A percentile compares a stretch with the other conserved stretches of the same genome.
These are phyloP conservation scores for Aureobasidium sp. DNA, from an alignment of 2,329 filamentous ascomycete species.

Conservation along the genomic window DNA sequence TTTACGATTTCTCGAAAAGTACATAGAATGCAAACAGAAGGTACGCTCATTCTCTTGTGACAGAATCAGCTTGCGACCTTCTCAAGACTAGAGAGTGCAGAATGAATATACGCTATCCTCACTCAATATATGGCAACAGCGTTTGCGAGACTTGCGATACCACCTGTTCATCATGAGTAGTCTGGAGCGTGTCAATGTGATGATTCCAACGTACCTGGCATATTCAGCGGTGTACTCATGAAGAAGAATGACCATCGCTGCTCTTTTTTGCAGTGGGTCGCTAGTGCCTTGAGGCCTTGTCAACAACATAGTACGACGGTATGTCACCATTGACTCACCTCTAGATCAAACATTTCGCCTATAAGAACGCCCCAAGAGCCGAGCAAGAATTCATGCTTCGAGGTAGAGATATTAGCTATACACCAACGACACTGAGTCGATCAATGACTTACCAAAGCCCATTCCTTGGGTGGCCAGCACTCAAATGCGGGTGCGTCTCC, in stretches of 20 bases:
- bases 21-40: too few species aligned
- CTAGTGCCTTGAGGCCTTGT: slow-evolving; percentile 56
- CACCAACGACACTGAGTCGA: not conserved
- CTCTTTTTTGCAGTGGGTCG: slow-evolving; percentile 51
- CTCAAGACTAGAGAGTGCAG: too few species aligned
- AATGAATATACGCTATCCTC: too few species aligned
- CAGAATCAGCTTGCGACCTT: too few species aligned
- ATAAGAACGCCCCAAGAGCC: slow-evolving; percentile 60
- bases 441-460: not conserved
- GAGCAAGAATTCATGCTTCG: slow-evolving; percentile 54
- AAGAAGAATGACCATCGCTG: not conserved
- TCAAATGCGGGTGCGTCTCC: slow-evolving; percentile 73
- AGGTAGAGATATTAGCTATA: slow-evolving; percentile 24
- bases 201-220: not conserved
- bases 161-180: not conserved
- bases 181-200: not conserved
- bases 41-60: too few species aligned
- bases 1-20: too few species aligned
- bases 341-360: slow-evolving; percentile 64
- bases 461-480: slow-evolving; percentile 35
- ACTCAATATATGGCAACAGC: not conserved
- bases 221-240: not conserved
- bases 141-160: not conserved
- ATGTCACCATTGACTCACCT: slow-evolving; percentile 34
- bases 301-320: slow-evolving; percentile 46